Conservation (phyloP, 805 yeast genomes). For the Saccharomycopsis vini region DNA sequence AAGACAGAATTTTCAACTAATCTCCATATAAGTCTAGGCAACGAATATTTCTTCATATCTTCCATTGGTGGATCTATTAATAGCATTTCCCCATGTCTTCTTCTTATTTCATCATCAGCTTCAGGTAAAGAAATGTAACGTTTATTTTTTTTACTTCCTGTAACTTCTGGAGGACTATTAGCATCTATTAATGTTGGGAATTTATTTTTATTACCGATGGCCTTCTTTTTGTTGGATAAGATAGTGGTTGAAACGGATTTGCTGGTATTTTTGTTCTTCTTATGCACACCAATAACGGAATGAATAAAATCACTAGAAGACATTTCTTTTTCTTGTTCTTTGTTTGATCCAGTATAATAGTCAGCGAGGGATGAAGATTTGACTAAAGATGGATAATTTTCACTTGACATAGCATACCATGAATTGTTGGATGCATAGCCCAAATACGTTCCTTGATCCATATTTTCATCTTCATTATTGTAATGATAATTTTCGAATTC, state of each 20-base stretch:
- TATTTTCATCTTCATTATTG: slow-evolving; percentile 20
- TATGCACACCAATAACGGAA: slow-evolving; percentile 45
- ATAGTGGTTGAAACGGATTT: slow-evolving; percentile 2
- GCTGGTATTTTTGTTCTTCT: not conserved
- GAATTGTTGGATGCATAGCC: slow-evolving; percentile 54
- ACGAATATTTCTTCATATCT: slow-evolving; percentile 8
- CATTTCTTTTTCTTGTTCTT: not conserved
- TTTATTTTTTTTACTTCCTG: slow-evolving; percentile 3
- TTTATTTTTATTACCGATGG: not conserved
- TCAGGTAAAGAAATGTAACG: slow-evolving; percentile 18
- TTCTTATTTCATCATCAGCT: not conserved
- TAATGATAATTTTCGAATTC: slow-evolving; percentile 14
- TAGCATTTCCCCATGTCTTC: not conserved
- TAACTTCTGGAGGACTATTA: slow-evolving; percentile 15
- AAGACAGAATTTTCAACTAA: slow-evolving; percentile 44
- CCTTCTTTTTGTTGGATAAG: not conserved
- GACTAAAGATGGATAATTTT: slow-evolving; percentile 71
- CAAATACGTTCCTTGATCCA: slow-evolving; percentile 45
- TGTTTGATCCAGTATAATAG: slow-evolving; percentile 35
- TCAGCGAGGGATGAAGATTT: slow-evolving; percentile 69
- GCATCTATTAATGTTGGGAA: slow-evolving; percentile 14
- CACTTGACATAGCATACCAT: slow-evolving; percentile 83
- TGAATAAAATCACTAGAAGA: slow-evolving; percentile 28
- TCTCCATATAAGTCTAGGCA: slow-evolving; percentile 23
- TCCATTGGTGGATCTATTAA: slow-evolving; percentile 15